Evolutionary conservation across 2,329 filamentous ascomycete species (phyloP).

Genomic region (Fusarium fracticaudum): DNA sequence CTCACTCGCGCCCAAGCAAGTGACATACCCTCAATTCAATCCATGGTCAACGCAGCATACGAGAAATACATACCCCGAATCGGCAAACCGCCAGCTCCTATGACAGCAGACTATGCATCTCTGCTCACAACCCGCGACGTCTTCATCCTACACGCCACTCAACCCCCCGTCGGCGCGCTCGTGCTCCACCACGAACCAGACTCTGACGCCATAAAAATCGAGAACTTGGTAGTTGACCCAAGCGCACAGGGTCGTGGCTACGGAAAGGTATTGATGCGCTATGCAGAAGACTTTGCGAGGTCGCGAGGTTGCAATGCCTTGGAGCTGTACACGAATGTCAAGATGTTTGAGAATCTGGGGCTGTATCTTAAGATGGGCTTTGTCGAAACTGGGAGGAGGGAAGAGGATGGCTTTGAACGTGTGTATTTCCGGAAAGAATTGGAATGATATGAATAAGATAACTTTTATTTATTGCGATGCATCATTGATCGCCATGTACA

Average conservation of each 20-base stretch:
- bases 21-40: slow-evolving; percentile 44
- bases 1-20: neutral
- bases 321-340: slow-evolving; percentile 48
- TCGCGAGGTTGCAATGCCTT: slow-evolving; percentile 34
- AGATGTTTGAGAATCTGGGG: slow-evolving; percentile 48
- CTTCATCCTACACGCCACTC: slow-evolving; percentile 39
- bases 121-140: slow-evolving; percentile 41
- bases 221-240: slow-evolving; percentile 44
- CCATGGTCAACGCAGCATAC: slow-evolving; percentile 46
- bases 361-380: slow-evolving; percentile 47
- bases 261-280: slow-evolving; percentile 45
- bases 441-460: slow-evolving; percentile 38
- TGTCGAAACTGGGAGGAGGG: slow-evolving; percentile 42
- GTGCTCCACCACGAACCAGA: slow-evolving; percentile 29
- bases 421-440: slow-evolving; percentile 49
- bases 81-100: slow-evolving; percentile 49
- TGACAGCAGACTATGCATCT: slow-evolving; percentile 47
- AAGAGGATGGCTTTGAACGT: slow-evolving; percentile 47
- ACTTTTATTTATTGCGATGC: neutral
- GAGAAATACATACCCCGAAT: slow-evolving; percentile 49
- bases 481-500: neutral
- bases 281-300: slow-evolving; percentile 43
- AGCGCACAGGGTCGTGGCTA: slow-evolving; percentile 46
- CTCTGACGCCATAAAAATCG: slow-evolving; percentile 35
- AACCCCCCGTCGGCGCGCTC: slow-evolving; percentile 43